A percentile compares a stretch with the other conserved stretches of the same genome.
phyloP scores from a whole-genome alignment of 352 stramenopile species.

The Phytophthora kernoviae region DNA sequence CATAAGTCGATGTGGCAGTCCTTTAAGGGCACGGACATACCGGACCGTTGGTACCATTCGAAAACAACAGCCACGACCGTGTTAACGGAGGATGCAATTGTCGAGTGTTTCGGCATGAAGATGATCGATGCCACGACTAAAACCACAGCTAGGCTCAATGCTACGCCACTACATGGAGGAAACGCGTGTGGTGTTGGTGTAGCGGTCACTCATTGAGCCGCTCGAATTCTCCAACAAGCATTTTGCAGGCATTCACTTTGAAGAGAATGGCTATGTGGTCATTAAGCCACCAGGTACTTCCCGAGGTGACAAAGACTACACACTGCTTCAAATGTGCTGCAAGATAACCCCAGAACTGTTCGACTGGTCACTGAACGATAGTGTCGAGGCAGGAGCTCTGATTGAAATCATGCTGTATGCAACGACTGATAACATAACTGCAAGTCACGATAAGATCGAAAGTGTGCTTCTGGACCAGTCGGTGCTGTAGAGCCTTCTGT shows the following conservation, averaged over 20 bases:
- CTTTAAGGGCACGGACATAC: conserved; percentile 40
- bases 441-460: conserved; percentile 41
- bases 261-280: conserved; percentile 39
- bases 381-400: conserved; percentile 31
- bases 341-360: conserved; percentile 42
- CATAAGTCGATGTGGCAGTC: conserved; percentile 40
- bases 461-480: conserved; percentile 41
- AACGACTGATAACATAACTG: conserved; percentile 34
- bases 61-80: conserved; percentile 27
- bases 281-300: conserved; percentile 30
- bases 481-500: conserved; percentile 7
- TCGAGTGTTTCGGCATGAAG: conserved; percentile 41
- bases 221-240: conserved; percentile 54
- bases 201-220: conserved; percentile 55
- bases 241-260: conserved; percentile 37
- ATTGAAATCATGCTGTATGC: conserved; percentile 40
- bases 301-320: conserved; percentile 28
- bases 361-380: conserved; percentile 27
- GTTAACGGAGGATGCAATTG: conserved; percentile 37
- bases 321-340: conserved; percentile 39
- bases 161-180: conserved; percentile 37
- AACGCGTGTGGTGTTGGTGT: conserved; percentile 61
- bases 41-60: conserved; percentile 33
- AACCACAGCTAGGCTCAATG: conserved; percentile 34
- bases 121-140: conserved; percentile 37